Evolutionary conservation across 345 rosid genomes (phyloP), one percentile per base, ranked within the genome.

Genomic region (Camelina neglecta): DNA sequence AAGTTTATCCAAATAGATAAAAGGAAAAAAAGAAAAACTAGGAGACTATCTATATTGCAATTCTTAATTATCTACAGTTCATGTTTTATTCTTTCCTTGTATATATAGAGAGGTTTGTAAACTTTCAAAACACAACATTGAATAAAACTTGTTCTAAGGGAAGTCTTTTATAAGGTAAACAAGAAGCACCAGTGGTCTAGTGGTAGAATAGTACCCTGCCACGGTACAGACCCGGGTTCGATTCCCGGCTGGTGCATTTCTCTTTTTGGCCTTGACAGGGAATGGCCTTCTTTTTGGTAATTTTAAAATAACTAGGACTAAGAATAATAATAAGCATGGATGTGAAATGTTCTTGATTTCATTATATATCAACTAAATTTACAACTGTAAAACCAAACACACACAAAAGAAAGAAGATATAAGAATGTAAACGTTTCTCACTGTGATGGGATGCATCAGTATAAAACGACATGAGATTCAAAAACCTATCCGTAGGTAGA

Each of bases 221-320:
- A 86, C 89, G 86, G 92, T 90, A 83, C 86, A 85, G 88, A 83
- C 93, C 91, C 88, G 85, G 87, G 93, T 86, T 90, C 87, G 85
- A 86, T 85, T 86, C 85, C 88, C 91, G 88, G 90, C 91, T 84
- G 90, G 86, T 85, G 89, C 91, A 76, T 1, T 0, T 16, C 0
- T 59, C 7, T 50, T 51, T 53, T 54, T 53, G 11, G 18, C 70
- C 23, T 61, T 21, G 18, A 18, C 10, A 1, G 11, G 16, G 21
- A 47, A 54, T 26, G 6, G 0, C 6, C 15, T 48, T 4, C 3
- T 4, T 5, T 48, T 65, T 48, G 2, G n/a, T 41, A 2, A 2
- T 64, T 47, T 9, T 26, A 8, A 6, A 1, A 10, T 10, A 65
- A 48, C 15, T 1, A 57, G 13, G 3, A 8, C 31, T 8, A 23